Evolutionary conservation across 1,284 basidiomycete genomes (phyloP).

Genomic region (Testicularia cyperi): DNA sequence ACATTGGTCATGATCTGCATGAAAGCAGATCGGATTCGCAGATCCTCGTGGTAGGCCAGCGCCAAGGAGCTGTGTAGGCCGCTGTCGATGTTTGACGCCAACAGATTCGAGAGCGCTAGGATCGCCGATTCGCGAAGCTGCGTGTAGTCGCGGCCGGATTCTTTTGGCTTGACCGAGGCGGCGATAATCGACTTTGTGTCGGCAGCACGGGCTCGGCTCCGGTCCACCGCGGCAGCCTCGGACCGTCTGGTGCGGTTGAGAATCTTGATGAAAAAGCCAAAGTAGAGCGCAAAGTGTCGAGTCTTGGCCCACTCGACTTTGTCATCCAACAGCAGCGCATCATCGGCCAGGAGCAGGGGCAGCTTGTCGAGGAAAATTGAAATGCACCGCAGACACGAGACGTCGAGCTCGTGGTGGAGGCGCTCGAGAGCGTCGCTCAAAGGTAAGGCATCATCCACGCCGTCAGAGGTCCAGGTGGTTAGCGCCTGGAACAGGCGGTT

Average conservation of each 20-base stretch:
- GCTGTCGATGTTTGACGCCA: slow-evolving; percentile 81
- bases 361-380: slow-evolving; percentile 52
- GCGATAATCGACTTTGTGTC: slow-evolving; percentile 9
- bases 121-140: slow-evolving; percentile 50
- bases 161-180: slow-evolving; percentile 8
- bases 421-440: slow-evolving; percentile 39
- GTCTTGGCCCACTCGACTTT: slow-evolving; percentile 56
- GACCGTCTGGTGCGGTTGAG: slow-evolving; percentile 45
- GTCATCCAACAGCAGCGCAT: slow-evolving; percentile 53
- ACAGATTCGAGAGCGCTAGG: slow-evolving; percentile 73
- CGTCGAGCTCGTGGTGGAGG: slow-evolving; percentile 52
- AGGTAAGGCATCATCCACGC: slow-evolving; percentile 27
- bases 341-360: slow-evolving; percentile 51
- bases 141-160: slow-evolving; percentile 17
- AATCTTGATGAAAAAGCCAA: slow-evolving; percentile 56
- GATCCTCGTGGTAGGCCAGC: slow-evolving; percentile 76
- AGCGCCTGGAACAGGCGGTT: slow-evolving; percentile 55
- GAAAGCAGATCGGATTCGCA: slow-evolving; percentile 75
- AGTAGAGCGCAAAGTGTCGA: slow-evolving; percentile 51
- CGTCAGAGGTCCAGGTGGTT: slow-evolving; percentile 54
- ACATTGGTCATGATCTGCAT: slow-evolving; percentile 85
- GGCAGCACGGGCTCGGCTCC: slow-evolving; percentile 5
- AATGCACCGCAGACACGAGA: slow-evolving; percentile 50
- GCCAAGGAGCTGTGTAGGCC: slow-evolving; percentile 84
- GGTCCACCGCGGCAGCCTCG: slow-evolving; percentile 19